Conservation (phyloP, 2,329 filamentous ascomycete genomes). For the Clarireedia homoeocarpa region DNA sequence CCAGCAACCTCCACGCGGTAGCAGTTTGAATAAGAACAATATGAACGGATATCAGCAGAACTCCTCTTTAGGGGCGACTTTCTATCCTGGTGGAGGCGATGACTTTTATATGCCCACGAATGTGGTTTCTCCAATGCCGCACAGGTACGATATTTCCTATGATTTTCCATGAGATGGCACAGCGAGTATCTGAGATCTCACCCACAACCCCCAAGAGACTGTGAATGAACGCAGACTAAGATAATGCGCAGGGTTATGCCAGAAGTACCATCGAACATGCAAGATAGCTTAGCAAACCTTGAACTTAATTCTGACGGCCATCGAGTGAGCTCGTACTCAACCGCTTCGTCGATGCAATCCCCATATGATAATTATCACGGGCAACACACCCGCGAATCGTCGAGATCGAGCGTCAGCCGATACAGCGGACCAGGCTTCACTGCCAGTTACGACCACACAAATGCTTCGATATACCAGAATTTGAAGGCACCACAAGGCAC, state of each 20-base stretch:
- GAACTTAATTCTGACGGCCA: slow-evolving; percentile 60
- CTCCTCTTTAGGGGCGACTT: slow-evolving; percentile 49
- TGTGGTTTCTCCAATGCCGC: slow-evolving; percentile 61
- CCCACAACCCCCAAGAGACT: neutral
- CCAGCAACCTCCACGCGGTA: slow-evolving; percentile 4
- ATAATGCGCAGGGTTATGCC: slow-evolving; percentile 69
- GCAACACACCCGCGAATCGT: slow-evolving; percentile 11
- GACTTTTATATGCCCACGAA: slow-evolving; percentile 56
- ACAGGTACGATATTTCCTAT: slow-evolving; percentile 42
- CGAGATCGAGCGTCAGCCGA: slow-evolving; percentile 8
- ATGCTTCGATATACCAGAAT: slow-evolving; percentile 29
- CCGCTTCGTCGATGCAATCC: slow-evolving; percentile 21
- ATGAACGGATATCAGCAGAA: slow-evolving; percentile 15
- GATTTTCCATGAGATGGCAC: neutral
- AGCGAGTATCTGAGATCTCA: neutral
- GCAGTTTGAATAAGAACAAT: slow-evolving; percentile 3
- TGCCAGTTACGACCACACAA: slow-evolving; percentile 29
- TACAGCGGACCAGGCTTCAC: slow-evolving; percentile 21
- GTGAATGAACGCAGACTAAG: slow-evolving; percentile 4
- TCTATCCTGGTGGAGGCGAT: slow-evolving; percentile 59
- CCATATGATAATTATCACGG: slow-evolving; percentile 10
- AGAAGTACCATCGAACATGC: slow-evolving; percentile 94
- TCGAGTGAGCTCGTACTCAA: slow-evolving; percentile 22
- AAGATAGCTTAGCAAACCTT: slow-evolving; percentile 85
- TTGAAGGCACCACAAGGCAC: slow-evolving; percentile 17